Percentiles rank a stretch among this genome's conserved stretches.
phyloP scores from a whole-genome alignment of 2,329 filamentous ascomycete species.

The Kalaharituber pfeilii region DNA sequence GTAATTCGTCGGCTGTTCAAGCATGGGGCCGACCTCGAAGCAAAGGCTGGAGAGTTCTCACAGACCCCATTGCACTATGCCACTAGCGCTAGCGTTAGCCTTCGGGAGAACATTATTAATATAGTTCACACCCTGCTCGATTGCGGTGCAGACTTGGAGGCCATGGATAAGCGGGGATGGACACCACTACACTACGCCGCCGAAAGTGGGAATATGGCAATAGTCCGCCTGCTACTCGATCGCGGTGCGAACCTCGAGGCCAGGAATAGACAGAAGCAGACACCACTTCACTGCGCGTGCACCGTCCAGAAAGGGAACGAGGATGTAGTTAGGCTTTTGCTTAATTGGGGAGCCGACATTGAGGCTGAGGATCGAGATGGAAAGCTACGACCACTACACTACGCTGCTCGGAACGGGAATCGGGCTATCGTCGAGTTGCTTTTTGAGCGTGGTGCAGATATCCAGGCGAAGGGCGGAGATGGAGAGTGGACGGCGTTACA shows the following conservation, averaged over 20 bases:
- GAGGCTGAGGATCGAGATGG: neutral
- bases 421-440: neutral
- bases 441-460: neutral
- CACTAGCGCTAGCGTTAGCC: neutral
- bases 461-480: neutral
- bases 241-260: neutral
- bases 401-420: neutral
- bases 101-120: neutral
- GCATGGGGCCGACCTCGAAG: neutral
- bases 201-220: neutral
- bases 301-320: neutral
- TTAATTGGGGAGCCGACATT: neutral
- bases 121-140: no score
- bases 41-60: neutral
- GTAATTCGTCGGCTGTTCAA: neutral
- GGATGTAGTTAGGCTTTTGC: neutral
- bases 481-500: no score
- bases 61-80: neutral
- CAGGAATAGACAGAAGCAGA: neutral
- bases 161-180: neutral
- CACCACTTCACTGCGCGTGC: neutral
- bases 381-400: neutral
- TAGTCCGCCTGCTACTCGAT: neutral
- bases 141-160: no score
- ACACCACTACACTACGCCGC: neutral